phyloP scores from a whole-genome alignment of 495 filamentous ascomycete genomes.

The Copromyces sp. region DNA sequence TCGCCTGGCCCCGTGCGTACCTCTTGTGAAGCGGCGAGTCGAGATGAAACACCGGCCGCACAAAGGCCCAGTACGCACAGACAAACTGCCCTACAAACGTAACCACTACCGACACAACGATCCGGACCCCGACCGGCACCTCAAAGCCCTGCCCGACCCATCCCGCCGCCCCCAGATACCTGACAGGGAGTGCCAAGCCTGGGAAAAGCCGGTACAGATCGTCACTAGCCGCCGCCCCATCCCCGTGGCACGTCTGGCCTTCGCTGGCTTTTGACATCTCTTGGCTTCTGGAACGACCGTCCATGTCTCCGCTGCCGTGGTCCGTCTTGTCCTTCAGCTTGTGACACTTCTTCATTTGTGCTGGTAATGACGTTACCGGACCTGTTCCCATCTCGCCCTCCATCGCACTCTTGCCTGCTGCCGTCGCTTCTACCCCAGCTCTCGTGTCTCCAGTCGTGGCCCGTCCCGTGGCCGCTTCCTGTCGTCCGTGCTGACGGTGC shows the following conservation, averaged over 20 bases:
- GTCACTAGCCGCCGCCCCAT: neutral
- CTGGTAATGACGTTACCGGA: neutral
- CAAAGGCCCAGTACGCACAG: constrained; percentile 18
- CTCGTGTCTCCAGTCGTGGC: neutral
- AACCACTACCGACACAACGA: constrained; percentile 1
- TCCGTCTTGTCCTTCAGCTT: neutral
- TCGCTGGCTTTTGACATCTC: neutral
- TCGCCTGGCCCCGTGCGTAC: constrained; percentile 8
- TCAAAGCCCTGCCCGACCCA: neutral
- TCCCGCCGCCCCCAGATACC: neutral
- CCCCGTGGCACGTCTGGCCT: neutral
- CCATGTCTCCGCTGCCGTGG: constrained; percentile 12
- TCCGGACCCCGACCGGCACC: neutral
- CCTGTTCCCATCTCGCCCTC: neutral
- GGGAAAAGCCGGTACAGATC: neutral
- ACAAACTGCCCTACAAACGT: neutral
- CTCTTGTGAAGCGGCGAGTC: constrained; percentile 17
- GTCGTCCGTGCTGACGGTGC: neutral
- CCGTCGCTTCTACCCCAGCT: constrained; percentile 1
- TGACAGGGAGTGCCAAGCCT: neutral
- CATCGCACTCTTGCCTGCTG: neutral
- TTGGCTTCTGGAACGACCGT: constrained; percentile 3
- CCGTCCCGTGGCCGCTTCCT: neutral
- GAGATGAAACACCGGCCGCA: constrained; percentile 20
- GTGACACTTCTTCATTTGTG: neutral